phyloP scores from a whole-genome alignment of 108 stramenopile species.

The Mediolabrus comicus region DNA sequence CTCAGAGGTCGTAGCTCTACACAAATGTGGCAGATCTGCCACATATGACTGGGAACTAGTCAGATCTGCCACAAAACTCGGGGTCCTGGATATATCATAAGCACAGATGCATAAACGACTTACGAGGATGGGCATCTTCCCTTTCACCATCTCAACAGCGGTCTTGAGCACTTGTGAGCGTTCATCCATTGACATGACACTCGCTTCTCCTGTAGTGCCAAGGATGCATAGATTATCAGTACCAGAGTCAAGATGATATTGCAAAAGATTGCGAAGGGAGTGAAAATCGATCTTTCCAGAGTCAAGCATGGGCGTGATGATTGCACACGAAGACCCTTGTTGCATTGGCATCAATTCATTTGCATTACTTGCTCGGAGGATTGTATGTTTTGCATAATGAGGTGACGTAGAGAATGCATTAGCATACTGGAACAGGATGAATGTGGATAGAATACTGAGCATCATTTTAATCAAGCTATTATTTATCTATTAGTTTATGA shows the following conservation, averaged over 20 bases:
- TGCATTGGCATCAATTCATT: conserved; percentile 38
- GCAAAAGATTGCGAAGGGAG: conserved; percentile 63
- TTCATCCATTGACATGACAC: conserved; percentile 77
- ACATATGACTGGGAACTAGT: no score
- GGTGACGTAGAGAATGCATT: not conserved
- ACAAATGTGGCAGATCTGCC: no score
- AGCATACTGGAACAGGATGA: not conserved
- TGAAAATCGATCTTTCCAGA: conserved; percentile 73
- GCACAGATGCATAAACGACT: no score
- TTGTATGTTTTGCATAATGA: not conserved
- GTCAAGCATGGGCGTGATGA: conserved; percentile 85
- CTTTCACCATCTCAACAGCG: conserved; percentile 73
- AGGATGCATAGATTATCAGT: conserved; percentile 90
- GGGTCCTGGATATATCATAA: no score
- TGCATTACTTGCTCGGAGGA: conserved; percentile 8
- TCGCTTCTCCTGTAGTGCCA: conserved; percentile 94
- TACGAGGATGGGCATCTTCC: conserved; percentile 70
- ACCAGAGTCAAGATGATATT: conserved; percentile 70
- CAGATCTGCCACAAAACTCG: no score
- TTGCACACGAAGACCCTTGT: conserved; percentile 80
- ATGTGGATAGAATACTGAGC: not conserved
- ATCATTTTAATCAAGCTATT: no score
- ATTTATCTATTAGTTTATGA: no score
- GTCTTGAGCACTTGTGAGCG: conserved; percentile 69
- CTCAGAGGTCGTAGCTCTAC: no score